Evolutionary conservation across 176 grass and related monocot species (phyloP).

Genomic region (Cymbopogon citratus): DNA sequence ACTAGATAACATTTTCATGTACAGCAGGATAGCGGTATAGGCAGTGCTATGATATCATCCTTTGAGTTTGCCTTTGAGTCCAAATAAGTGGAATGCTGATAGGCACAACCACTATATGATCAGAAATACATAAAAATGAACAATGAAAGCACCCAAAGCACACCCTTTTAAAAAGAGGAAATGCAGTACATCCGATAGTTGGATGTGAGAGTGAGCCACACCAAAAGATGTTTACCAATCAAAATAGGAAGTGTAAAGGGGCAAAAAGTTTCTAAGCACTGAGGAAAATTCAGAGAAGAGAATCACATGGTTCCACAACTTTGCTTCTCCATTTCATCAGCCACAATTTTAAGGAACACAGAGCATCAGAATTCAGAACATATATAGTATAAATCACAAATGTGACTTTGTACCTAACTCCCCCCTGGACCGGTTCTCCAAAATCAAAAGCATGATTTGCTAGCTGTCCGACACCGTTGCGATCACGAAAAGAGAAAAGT

Average conservation of each 20-base stretch:
- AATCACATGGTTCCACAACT: not conserved
- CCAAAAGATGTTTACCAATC: constrained; percentile 35
- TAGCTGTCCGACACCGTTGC: not conserved
- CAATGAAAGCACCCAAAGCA: not conserved
- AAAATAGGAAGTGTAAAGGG: not conserved
- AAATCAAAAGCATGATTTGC: constrained; percentile 8
- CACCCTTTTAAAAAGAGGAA: constrained; percentile 19
- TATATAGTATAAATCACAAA: constrained; percentile 1
- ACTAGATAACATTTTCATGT: constrained; percentile 1
- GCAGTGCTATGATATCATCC: constrained; percentile 33
- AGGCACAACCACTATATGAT: not conserved
- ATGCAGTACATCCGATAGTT: constrained; percentile 22
- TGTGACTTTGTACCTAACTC: constrained; percentile 6
- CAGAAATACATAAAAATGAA: constrained; percentile 8
- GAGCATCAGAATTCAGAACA: not conserved
- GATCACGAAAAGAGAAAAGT: not conserved
- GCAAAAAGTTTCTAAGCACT: not conserved
- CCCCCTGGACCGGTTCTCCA: not conserved
- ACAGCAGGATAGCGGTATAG: not conserved
- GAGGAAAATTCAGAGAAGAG: not conserved
- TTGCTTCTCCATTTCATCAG: not conserved
- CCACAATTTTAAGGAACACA: constrained; percentile 5
- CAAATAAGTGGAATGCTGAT: constrained; percentile 39
- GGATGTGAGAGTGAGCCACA: constrained; percentile 33
- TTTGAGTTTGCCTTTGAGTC: constrained; percentile 7